Evolutionary conservation across 148 eudicot genomes (phyloP).

Genomic region (Diospyros kaki): DNA sequence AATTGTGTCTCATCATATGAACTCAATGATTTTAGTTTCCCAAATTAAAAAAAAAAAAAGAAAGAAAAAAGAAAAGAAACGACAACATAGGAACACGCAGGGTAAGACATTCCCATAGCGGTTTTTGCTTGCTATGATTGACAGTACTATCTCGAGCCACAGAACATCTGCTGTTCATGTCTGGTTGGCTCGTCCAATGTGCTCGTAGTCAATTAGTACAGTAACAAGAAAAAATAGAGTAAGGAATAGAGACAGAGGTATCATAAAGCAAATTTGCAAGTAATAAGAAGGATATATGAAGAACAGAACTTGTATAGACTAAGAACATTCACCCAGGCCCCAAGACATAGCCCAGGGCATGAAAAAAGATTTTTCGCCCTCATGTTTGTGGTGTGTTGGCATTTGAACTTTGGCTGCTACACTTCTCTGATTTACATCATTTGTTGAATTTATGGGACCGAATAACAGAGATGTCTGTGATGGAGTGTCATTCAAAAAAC

Average conservation of each 20-base stretch:
- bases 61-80: no score
- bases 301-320: not conserved
- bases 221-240: no score
- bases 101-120: constrained; percentile 88
- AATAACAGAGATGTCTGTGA: no score
- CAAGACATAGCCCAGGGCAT: no score
- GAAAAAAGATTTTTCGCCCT: no score
- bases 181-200: constrained; percentile 49
- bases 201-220: constrained; percentile 50
- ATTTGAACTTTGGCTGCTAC: no score
- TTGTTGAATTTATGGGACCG: no score
- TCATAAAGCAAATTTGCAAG: not conserved
- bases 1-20: not conserved
- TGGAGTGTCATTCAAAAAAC: no score
- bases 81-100: constrained; percentile 27
- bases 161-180: constrained; percentile 40
- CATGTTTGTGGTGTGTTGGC: no score
- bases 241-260: not conserved
- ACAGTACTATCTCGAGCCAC: no score
- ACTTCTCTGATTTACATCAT: no score
- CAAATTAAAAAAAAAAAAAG: not conserved
- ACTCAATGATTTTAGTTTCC: not conserved
- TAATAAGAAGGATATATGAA: not conserved
- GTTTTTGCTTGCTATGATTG: constrained; percentile 69
- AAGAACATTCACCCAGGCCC: not conserved